Conservation (phyloP, 345 rosid species). For the thale cress (Arabidopsis thaliana) region TAIR10.1 NC_003074.8:8993001-8993500, state of each 20-base stretch:
- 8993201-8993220: background rate
- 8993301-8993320: background rate
- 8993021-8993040: too few relatives aligned
- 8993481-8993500: background rate
- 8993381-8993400: conserved; percentile 3
- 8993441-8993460: conserved; percentile 13
- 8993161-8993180: too few relatives aligned
- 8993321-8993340: background rate
- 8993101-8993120: too few relatives aligned
- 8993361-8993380: background rate
- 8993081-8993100: too few relatives aligned
- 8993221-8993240: conserved; percentile 11
- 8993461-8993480: conserved; percentile 15
- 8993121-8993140: too few relatives aligned
- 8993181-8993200: too few relatives aligned
- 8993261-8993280: background rate
- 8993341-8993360: background rate
- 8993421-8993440: background rate
- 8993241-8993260: background rate
- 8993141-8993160: too few relatives aligned
- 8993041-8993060: too few relatives aligned
- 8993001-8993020: too few relatives aligned
- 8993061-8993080: too few relatives aligned
- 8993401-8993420: conserved; percentile 19
- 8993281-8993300: background rate